Conservation (phyloP, 306 rosid species). For the Pyrus bretschneideri region DNA sequence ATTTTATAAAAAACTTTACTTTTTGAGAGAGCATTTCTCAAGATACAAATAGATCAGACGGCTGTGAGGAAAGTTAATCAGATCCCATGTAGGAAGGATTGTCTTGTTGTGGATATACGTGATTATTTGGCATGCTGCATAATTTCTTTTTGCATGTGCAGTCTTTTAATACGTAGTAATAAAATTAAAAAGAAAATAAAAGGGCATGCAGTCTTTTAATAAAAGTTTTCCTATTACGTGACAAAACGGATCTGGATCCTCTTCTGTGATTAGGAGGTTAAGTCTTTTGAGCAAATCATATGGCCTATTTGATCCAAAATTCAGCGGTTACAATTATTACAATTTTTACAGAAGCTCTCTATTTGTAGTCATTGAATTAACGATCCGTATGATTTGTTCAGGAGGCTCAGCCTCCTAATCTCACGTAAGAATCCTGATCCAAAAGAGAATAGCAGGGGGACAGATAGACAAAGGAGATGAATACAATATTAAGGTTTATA, state of each 20-base stretch:
- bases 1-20: too few species aligned
- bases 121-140: neutral
- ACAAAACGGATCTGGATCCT: neutral
- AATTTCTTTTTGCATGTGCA: slow-evolving; percentile 18
- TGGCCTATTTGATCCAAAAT: too few species aligned
- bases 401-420: too few species aligned
- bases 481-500: neutral
- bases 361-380: too few species aligned
- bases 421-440: neutral
- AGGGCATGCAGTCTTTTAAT: slow-evolving; percentile 12
- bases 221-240: neutral
- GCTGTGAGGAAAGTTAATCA: neutral
- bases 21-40: too few species aligned
- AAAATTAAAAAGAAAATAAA: neutral
- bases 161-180: neutral
- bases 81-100: neutral
- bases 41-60: neutral
- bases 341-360: fast-evolving
- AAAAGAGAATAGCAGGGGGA: neutral
- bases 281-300: too few species aligned
- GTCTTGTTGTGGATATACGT: neutral
- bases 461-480: neutral
- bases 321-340: too few species aligned
- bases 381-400: too few species aligned
- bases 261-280: too few species aligned